phyloP scores from a whole-genome alignment of 495 filamentous ascomycete species.

The Pseudoneurospora amorphoporcata region DNA sequence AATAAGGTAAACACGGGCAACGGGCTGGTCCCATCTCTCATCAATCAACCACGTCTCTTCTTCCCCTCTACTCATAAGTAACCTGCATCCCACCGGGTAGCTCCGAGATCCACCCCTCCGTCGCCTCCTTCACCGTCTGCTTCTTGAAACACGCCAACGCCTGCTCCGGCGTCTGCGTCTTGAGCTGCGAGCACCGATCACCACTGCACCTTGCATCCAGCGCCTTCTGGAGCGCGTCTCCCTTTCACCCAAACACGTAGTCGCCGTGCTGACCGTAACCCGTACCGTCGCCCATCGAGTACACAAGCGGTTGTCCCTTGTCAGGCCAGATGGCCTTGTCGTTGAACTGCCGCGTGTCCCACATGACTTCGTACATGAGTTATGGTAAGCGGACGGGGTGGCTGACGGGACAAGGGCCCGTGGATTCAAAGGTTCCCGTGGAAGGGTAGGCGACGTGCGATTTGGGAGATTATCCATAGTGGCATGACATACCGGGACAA shows the following conservation, averaged over 20 bases:
- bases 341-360: slow-evolving; percentile 36
- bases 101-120: slow-evolving; percentile 21
- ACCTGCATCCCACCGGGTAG: slow-evolving; percentile 10
- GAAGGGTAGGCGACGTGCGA: no score
- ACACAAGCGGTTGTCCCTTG: slow-evolving; percentile 36
- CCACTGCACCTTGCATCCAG: slow-evolving; percentile 37
- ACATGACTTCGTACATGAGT: no score
- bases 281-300: slow-evolving; percentile 37
- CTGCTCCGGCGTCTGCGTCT: slow-evolving; percentile 20
- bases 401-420: no score
- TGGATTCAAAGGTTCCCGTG: no score
- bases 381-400: no score
- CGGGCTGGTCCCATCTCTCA: neutral
- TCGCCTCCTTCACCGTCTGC: slow-evolving; percentile 22
- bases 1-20: neutral
- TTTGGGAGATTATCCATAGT: neutral
- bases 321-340: slow-evolving; percentile 33
- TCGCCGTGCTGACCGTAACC: slow-evolving; percentile 40
- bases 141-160: slow-evolving; percentile 23
- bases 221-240: slow-evolving; percentile 36
- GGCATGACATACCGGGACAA: neutral
- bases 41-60: neutral
- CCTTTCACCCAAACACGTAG: slow-evolving; percentile 45
- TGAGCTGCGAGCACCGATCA: slow-evolving; percentile 27
- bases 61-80: neutral